Percentiles rank a stretch among this genome's conserved stretches.
phyloP scores from a whole-genome alignment of 495 filamentous ascomycete species.

The Pyrenula aspistea region DNA sequence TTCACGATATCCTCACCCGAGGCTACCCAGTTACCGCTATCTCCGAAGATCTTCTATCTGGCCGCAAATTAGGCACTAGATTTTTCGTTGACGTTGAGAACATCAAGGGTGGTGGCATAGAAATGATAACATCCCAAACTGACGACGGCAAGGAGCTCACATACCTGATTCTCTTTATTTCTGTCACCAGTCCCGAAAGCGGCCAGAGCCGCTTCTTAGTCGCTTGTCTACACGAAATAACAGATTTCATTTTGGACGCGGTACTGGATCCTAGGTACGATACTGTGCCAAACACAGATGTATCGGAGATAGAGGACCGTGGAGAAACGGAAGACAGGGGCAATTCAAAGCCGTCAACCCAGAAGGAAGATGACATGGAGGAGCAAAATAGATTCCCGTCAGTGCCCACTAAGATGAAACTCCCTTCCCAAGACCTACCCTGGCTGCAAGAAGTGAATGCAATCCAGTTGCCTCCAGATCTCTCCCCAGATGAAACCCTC shows the following conservation, averaged over 20 bases:
- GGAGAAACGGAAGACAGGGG: not conserved
- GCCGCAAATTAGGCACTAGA: not conserved
- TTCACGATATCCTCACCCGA: not conserved
- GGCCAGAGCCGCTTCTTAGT: not conserved
- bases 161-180: not conserved
- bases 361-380: not conserved
- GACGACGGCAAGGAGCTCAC: not conserved
- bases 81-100: not conserved
- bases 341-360: not conserved
- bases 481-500: not conserved
- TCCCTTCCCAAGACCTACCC: not conserved
- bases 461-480: not conserved
- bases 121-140: not conserved
- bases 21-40: not conserved
- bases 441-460: not conserved
- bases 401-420: not conserved
- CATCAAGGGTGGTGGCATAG: not conserved
- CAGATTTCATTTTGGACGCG: not conserved
- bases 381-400: not conserved
- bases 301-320: no score
- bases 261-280: not conserved
- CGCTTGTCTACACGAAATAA: not conserved
- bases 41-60: not conserved
- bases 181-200: not conserved
- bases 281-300: no score